Base-by-base conservation (phyloP, 768 basidiomycete genomes). In the Rhodotorula paludigena region DNA sequence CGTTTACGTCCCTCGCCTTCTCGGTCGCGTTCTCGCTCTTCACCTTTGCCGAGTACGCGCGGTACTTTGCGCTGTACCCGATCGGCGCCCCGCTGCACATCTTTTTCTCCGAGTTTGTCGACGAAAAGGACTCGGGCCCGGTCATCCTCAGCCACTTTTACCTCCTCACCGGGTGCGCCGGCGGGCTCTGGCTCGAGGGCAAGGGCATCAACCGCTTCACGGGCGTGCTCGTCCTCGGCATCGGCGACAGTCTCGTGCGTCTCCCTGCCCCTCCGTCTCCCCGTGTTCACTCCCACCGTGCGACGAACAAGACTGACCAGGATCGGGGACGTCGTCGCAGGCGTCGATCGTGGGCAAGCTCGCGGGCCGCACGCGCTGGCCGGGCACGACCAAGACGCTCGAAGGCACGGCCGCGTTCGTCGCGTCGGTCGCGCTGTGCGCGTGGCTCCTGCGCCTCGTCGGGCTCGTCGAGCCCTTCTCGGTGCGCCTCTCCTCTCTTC, bases 71-170 rank as follows among this genome's bases (percentile, higher is more conserved):
- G 44, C 84, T 99, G 56, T 97, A 96, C 80, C 96, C 96, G 6
- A 89, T 97, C 74, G 92, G 92, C 21, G 93, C 89, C 16, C 82
- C 85, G 18, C 85, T 99, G 28, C 96, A 99, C 79, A 80, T 97
- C 62, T 99, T 99, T 79, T 86, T 99, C 85, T 89, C 89, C 80
- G 96, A 99, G 77, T 99, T 99, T 76, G 81, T 98, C 77, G 96
- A 99, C 80, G 84, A 87, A 74, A 90, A 90, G 80, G 96, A 99
- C 78, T 84, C 87, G 57, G 96, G 96, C 6, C 94, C 93, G 18
- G 96, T 92, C 35, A 93, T 99, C 74, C 79, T 99, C 73, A 93
- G 92, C 75, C 96, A 99, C 79, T 99, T 99, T 77, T 99, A 97
- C 80, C 81, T 99, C 52, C 81, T 99, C 60, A 93, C 91, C 0